A percentile compares a stretch with the other conserved stretches of the same genome.
These are phyloP conservation scores for Lachnellula subtilissima DNA, from an alignment of 2,329 filamentous ascomycete species.

Conservation along the genomic window DNA sequence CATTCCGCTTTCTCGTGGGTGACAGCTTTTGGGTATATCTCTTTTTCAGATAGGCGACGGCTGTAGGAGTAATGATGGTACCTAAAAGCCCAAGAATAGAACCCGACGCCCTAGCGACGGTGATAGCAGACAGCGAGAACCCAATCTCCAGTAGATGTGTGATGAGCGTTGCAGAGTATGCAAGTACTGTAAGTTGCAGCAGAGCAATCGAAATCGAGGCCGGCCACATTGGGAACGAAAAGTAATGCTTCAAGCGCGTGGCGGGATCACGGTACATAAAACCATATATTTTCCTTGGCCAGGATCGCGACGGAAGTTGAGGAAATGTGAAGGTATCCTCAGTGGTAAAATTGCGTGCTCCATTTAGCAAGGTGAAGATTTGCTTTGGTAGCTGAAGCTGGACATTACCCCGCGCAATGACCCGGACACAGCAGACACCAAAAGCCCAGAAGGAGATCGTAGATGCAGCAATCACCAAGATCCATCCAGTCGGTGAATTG, in stretches of 20 bases:
- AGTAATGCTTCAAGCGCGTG: conserved; percentile 31
- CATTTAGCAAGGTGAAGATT: background rate
- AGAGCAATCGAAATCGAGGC: conserved; percentile 46
- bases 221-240: conserved; percentile 33
- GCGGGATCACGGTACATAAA: conserved; percentile 23
- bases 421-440: conserved; percentile 32
- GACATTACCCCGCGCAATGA: conserved; percentile 31
- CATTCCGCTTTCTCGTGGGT: conserved; percentile 6
- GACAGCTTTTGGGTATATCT: background rate
- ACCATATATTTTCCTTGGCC: conserved; percentile 3
- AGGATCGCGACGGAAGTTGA: background rate
- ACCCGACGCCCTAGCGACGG: conserved; percentile 39
- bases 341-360: background rate
- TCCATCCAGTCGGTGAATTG: conserved; percentile 37
- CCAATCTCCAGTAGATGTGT: conserved; percentile 47
- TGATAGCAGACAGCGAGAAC: conserved; percentile 42
- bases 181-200: conserved; percentile 44
- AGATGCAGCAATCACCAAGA: conserved; percentile 38
- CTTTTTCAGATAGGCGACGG: conserved; percentile 35
- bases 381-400: conserved; percentile 25
- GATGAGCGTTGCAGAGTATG: conserved; percentile 48
- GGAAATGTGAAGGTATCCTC: background rate
- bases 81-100: conserved; percentile 44
- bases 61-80: conserved; percentile 45
- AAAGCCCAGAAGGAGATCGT: conserved; percentile 36